phyloP scores from a whole-genome alignment of 2,329 filamentous ascomycete species.

The Sclerotinia borealis region DNA sequence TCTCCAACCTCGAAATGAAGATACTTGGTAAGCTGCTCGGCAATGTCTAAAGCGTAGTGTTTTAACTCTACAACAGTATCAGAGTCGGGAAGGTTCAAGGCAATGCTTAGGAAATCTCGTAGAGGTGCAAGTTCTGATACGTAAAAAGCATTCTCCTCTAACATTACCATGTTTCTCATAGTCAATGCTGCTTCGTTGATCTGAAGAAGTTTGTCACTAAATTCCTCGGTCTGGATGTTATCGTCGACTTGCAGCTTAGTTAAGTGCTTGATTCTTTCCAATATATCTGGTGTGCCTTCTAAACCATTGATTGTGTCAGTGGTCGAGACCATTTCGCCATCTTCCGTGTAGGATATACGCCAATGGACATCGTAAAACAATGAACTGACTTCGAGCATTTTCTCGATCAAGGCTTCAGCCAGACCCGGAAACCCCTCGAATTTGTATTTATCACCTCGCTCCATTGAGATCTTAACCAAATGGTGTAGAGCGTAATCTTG shows the following conservation, averaged over 20 bases:
- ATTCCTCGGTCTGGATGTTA: constrained; percentile 63
- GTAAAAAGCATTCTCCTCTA: constrained; percentile 81
- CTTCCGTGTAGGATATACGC: constrained; percentile 67
- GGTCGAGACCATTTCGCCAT: constrained; percentile 41
- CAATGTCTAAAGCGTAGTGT: constrained; percentile 85
- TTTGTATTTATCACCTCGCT: constrained; percentile 90
- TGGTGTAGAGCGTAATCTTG: constrained; percentile 92
- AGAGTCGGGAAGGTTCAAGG: constrained; percentile 68
- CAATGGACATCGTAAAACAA: constrained; percentile 80
- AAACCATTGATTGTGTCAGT: constrained; percentile 58
- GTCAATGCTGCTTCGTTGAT: constrained; percentile 84
- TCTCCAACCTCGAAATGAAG: constrained; percentile 66
- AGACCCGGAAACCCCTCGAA: constrained; percentile 88
- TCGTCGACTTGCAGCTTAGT: constrained; percentile 57
- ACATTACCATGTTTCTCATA: constrained; percentile 91
- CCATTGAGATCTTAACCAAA: constrained; percentile 89
- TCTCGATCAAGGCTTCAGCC: constrained; percentile 81
- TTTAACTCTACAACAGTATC: constrained; percentile 76
- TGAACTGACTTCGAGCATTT: constrained; percentile 69
- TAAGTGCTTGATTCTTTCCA: constrained; percentile 65
- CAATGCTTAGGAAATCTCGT: constrained; percentile 76
- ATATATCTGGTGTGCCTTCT: constrained; percentile 61
- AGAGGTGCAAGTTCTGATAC: constrained; percentile 69
- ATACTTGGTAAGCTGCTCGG: constrained; percentile 82
- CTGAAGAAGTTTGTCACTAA: constrained; percentile 64